Evolutionary conservation across 2,329 filamentous ascomycete species (phyloP), one percentile per base, ranked within the genome.

Genomic region (Davidsoniella australis): DNA sequence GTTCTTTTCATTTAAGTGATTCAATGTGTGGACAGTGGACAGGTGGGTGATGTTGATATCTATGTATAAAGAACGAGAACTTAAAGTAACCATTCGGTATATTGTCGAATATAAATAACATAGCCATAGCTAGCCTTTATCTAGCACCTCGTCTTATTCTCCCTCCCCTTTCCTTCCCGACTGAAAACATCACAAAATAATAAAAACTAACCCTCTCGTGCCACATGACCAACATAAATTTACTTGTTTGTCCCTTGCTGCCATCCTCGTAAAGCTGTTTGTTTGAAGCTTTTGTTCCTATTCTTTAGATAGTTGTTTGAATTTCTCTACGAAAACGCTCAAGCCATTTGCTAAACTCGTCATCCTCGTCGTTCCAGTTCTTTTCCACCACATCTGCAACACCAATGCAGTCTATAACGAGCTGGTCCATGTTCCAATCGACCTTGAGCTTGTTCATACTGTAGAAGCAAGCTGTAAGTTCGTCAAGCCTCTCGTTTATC

Each of bases 281-380:
- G 4, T 23, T 23, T 23, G 20, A 5, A 23, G 2, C 20, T 23
- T 23, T 23, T 23, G 20, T 5, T 23, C 17, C 10, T 23, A 16
- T 18, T 9, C 5, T 18, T 33, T 16, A n/a, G 4, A 24, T n/a
- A 20, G 57, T 44, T 14, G 59, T 57, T 16, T 47, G 33, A 12
- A 76, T 69, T 55, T 73, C 68, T 29, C 61, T 57, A 57, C 70
- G 68, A 55, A 76, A 78, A 54, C 70, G 73, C 9, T 66, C 68
- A n/a, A 72, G 76, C 87, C 87, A 94, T 14, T 73, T 68, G 0
- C 79, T 82, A 59, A 93, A 94, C 57, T 82, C 84, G 58, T 94
- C 87, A 16, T 74, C 69, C 43, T 72, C 63, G 0, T 72, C 79
- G 2, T 72, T 64, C 82, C 83, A 88, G 17, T 70, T 68, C 52